Base-by-base conservation (phyloP, 2,329 filamentous ascomycete species). In the Talaromyces piceae region DNA sequence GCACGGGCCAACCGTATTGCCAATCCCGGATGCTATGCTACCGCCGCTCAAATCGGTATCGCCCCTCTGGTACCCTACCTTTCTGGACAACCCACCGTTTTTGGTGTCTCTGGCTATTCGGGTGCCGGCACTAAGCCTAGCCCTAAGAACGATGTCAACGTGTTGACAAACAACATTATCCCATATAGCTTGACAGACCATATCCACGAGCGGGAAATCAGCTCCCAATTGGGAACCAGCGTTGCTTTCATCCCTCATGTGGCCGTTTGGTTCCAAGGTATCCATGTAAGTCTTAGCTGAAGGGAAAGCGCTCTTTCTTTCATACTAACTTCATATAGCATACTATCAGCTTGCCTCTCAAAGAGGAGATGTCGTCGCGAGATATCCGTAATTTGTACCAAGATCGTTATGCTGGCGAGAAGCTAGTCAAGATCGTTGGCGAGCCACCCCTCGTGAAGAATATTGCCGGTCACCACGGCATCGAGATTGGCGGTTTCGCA, bases 221-320 rank as follows among this genome's bases (percentile, higher is more conserved):
- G 84, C 64, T 67, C 74, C 48, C 90, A 95, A 65, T 80, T 97
- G 9, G 87, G 84, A 45, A 77, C 75, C 12, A 73, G 80, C 16
- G 83, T 95, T 9, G 87, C 84, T 5, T 98, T 98, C 67, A 86
- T 93, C 52, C 93, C 93, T 5, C 93, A 97, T 68, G 91, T 95
- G 22, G 88, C 90, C n/a, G 83, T 86, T 12, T 97, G 90, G 91
- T 97, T 97, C 80, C 86, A 94, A 65, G 91, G 91, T 57, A 97
- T 97, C 60, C 84, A 88, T 66, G 75, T 78, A 72, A 68, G 67
- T 63, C 23, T 18, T 44, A 16, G 27, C 23, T 7, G 8, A 20
- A 37, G 22, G 39, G 4, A 13, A 47, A n/a, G 54, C 47, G 6
- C n/a, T 5, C 16, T 13, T 7, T 12, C 8, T 9, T 18, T 11